These are phyloP conservation scores for Entomortierella lignicola DNA, from an alignment of 192 early-diverging fungal genomes.

Conservation along the genomic window DNA sequence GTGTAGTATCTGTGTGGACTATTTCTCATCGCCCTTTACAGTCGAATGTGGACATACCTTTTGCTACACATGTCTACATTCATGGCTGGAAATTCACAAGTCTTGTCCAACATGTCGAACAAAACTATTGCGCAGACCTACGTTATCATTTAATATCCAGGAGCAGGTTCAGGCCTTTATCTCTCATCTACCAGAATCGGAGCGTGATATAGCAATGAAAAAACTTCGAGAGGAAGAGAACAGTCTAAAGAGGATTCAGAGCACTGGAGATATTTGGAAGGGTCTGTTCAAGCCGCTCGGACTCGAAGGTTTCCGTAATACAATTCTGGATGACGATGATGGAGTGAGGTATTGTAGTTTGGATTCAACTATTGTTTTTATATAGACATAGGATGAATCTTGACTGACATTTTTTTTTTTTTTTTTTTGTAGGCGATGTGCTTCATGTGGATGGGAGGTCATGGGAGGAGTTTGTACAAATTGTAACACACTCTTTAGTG, in stretches of 20 bases:
- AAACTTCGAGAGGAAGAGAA: slow-evolving; percentile 30
- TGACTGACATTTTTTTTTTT: background rate
- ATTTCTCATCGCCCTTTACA: slow-evolving; percentile 49
- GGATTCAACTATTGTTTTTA: background rate
- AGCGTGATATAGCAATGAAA: slow-evolving; percentile 5
- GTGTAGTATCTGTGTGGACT: slow-evolving; percentile 54
- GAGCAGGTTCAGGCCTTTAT: slow-evolving; percentile 52
- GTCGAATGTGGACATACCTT: slow-evolving; percentile 56
- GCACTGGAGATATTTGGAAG: slow-evolving; percentile 28
- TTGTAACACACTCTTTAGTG: slow-evolving; percentile 41
- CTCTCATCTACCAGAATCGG: slow-evolving; percentile 25
- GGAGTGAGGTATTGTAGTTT: slow-evolving; percentile 53
- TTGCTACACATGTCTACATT: slow-evolving; percentile 51
- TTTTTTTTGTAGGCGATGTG: slow-evolving; percentile 29
- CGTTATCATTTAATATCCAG: slow-evolving; percentile 46
- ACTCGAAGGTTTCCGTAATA: slow-evolving; percentile 16
- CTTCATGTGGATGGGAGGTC: slow-evolving; percentile 46
- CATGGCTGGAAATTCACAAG: slow-evolving; percentile 51
- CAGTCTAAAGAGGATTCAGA: slow-evolving; percentile 14
- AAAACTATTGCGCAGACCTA: slow-evolving; percentile 40
- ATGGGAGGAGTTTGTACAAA: slow-evolving; percentile 22
- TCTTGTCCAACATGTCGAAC: slow-evolving; percentile 55
- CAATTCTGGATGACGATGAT: slow-evolving; percentile 42
- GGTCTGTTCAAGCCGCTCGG: slow-evolving; percentile 20
- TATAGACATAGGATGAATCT: background rate